Evolutionary conservation across 2,329 filamentous ascomycete species (phyloP), one percentile per base, ranked within the genome.

Genomic region (Colletotrichum karsti): DNA sequence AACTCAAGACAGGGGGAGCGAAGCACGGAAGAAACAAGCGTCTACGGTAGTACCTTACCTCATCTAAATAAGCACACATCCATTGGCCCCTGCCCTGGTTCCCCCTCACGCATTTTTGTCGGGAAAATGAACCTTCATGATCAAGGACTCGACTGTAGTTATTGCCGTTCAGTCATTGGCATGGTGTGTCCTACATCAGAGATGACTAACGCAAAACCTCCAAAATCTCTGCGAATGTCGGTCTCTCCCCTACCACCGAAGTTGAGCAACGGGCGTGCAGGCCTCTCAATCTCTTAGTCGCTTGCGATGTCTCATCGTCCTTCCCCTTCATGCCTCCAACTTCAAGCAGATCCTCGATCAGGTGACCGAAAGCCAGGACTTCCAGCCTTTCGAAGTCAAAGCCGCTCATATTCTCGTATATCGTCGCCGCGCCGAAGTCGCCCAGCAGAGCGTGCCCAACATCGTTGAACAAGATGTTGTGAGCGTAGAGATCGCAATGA

Each of bases 401-500:
- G 20, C 67, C 68, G 28, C 20, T 69, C 5, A 70, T 67, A n/a
- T 63, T 71, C 42, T 72, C 73, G 65, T 85, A 84, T 13, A 85
- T 75, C 1, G 83, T 84, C 1, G 83, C 83, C 2, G 83, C 84
- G 10, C 83, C 82, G 61, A 85, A 84, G 57, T 84, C 83, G 24
- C 82, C 82, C 3, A 86, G 75, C 12, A 86, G 71, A 4, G 83
- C 82, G 69, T 85, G 81, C 1, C 77, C 80, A 9, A 73, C 74
- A 9, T 75, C 74, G 55, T 76, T 77, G 24, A 80, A 80, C 10
- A 85, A 76, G 18, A 85, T 81, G 70, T 85, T 85, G 71, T 85
- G 82, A 10, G 83, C 82, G 56, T 83, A 84, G 37, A 86, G 61
- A 70, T 85, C 83, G 18, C 84, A 84, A 66, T 86, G 84, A 7